A percentile compares a stretch with the other conserved stretches of the same genome.
Evolutionary conservation across 2,329 filamentous ascomycete species (phyloP).

Genomic region (Pestalotiopsis sp.): DNA sequence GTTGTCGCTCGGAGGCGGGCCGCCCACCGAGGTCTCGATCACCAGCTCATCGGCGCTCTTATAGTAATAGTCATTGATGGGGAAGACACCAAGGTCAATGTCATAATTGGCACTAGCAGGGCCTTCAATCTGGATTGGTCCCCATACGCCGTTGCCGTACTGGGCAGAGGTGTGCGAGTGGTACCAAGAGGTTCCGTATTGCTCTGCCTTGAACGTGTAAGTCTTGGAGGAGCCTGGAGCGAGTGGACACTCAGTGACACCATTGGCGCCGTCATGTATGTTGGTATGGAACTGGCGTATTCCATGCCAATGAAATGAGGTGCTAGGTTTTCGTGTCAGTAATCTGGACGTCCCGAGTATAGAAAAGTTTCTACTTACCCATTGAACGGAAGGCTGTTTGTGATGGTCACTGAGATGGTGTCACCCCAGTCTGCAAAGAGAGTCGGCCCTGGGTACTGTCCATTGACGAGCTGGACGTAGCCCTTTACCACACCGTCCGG

Average conservation of each 20-base stretch:
- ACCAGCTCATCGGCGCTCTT: constrained; percentile 29
- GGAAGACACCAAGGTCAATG: constrained; percentile 52
- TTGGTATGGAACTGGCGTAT: constrained; percentile 46
- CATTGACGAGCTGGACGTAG: constrained; percentile 63
- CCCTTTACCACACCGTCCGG: constrained; percentile 27
- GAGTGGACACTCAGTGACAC: constrained; percentile 47
- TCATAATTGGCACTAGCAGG: constrained; percentile 54
- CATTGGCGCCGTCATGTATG: constrained; percentile 47
- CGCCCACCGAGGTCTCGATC: constrained; percentile 18
- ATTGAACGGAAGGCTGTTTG: constrained; percentile 64
- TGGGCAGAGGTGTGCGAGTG: constrained; percentile 50
- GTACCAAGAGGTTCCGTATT: constrained; percentile 40
- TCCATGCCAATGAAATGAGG: constrained; percentile 52
- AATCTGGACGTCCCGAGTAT: neutral
- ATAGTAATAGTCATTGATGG: constrained; percentile 55
- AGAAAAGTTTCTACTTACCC: constrained; percentile 46
- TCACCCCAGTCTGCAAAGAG: constrained; percentile 69
- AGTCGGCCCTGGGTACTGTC: constrained; percentile 67
- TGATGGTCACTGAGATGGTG: constrained; percentile 65
- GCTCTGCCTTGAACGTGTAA: constrained; percentile 37
- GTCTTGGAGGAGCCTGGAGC: constrained; percentile 35
- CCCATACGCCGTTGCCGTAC: constrained; percentile 55
- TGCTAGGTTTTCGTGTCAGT: constrained; percentile 18
- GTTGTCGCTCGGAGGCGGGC: constrained; percentile 39
- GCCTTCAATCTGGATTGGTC: constrained; percentile 53